phyloP scores from a whole-genome alignment of 192 early-diverging fungal species.

The Coemansia aciculifera region DNA sequence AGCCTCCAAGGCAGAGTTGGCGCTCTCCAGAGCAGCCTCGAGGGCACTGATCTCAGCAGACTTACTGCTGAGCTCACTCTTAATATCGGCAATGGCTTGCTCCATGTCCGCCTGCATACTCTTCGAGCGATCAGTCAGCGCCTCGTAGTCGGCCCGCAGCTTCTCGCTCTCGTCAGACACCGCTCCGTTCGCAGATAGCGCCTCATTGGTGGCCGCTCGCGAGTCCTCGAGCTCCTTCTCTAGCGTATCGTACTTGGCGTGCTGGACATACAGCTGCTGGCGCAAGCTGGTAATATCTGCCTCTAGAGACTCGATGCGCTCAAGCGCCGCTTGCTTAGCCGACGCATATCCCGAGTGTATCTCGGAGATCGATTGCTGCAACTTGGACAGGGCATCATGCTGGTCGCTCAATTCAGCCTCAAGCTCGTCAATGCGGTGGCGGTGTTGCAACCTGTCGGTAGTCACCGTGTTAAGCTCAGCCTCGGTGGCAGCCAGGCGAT shows the following conservation, averaged over 20 bases:
- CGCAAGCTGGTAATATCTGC: neutral
- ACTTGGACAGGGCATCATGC: neutral
- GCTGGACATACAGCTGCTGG: neutral
- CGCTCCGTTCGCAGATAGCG: neutral
- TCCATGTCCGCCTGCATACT: constrained; percentile 33
- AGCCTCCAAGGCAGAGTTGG: constrained; percentile 15
- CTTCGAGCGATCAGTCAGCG: constrained; percentile 14
- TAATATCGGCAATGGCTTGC: constrained; percentile 22
- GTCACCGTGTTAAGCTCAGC: neutral
- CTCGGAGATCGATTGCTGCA: neutral
- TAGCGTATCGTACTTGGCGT: neutral
- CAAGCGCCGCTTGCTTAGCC: neutral
- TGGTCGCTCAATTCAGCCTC: constrained; percentile 4
- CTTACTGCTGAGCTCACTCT: constrained; percentile 31
- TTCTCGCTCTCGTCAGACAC: constrained; percentile 8
- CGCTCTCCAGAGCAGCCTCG: constrained; percentile 33
- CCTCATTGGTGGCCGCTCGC: neutral
- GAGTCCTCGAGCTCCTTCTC: constrained; percentile 2
- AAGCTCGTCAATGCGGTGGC: constrained; percentile 4
- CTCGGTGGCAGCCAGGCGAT: neutral
- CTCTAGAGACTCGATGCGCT: neutral
- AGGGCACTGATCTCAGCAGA: constrained; percentile 22
- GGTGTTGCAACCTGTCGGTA: neutral
- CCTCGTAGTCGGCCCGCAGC: constrained; percentile 15
- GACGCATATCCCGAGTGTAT: neutral